These are phyloP conservation scores for Gastrodia elata DNA, from an alignment of 106 monocot genomes.

Conservation along the genomic window DNA sequence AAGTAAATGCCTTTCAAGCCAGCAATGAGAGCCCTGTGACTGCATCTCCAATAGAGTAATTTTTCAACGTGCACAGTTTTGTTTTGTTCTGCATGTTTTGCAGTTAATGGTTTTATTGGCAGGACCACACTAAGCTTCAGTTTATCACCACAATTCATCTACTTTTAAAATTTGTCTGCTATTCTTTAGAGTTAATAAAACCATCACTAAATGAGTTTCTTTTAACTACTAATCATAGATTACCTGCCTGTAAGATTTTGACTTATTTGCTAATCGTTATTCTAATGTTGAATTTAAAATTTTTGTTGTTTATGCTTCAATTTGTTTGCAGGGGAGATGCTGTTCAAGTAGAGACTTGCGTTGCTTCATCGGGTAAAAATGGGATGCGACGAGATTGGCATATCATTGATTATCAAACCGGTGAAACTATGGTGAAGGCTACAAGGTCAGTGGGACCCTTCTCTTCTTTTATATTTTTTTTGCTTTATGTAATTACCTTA, in stretches of 20 bases:
- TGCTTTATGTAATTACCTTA: not conserved
- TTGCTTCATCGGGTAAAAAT: slow-evolving; percentile 78
- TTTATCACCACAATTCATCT: not conserved
- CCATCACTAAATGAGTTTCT: not conserved
- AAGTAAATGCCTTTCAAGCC: no score
- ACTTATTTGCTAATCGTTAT: not conserved
- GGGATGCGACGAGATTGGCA: slow-evolving; percentile 96
- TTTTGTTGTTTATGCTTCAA: not conserved
- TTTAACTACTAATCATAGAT: not conserved
- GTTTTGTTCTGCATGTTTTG: no score
- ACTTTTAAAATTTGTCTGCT: not conserved
- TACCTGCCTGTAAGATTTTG: not conserved
- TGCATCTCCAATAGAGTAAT: no score
- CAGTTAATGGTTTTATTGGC: no score
- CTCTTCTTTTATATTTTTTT: slow-evolving; percentile 2
- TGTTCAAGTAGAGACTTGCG: slow-evolving; percentile 93
- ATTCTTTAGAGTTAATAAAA: not conserved
- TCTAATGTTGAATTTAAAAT: not conserved
- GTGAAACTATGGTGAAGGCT: slow-evolving; percentile 66
- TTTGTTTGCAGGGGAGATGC: slow-evolving; percentile 65
- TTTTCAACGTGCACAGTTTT: no score
- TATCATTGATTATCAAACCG: slow-evolving; percentile 67
- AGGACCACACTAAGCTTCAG: no score
- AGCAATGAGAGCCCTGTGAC: no score
- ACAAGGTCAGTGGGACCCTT: slow-evolving; percentile 50